A percentile compares a stretch with the other conserved stretches of the same genome.
phyloP scores from a whole-genome alignment of 2,329 filamentous ascomycete genomes.

The Aspergillus thermomutatus region DNA sequence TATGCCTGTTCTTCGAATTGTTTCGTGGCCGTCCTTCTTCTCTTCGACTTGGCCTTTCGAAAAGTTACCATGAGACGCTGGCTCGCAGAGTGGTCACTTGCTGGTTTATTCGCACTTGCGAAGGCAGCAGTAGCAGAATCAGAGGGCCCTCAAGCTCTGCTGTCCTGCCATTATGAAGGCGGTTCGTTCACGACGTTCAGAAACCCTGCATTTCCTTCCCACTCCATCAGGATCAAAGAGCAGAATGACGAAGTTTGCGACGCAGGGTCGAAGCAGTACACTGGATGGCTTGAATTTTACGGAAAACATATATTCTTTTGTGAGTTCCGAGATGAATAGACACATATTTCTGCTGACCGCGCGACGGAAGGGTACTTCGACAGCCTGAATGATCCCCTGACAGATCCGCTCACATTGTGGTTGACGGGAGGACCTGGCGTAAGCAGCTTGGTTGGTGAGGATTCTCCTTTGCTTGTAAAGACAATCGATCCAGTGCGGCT shows the following conservation, averaged over 20 bases:
- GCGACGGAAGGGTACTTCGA: constrained; percentile 9
- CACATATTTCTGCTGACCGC: neutral
- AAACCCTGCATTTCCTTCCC: constrained; percentile 11
- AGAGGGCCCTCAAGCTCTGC: neutral
- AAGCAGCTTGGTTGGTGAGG: constrained; percentile 10
- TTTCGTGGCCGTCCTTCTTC: neutral
- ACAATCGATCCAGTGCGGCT: neutral
- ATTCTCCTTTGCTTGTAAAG: neutral
- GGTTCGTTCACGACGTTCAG: constrained; percentile 5
- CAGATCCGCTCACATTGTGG: constrained; percentile 14
- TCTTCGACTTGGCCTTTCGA: neutral
- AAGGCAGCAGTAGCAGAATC: neutral
- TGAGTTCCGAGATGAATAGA: neutral
- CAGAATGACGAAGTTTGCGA: constrained; percentile 21
- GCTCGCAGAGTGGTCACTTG: neutral
- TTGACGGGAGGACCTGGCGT: constrained; percentile 15
- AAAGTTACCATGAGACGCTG: neutral
- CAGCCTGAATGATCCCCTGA: constrained; percentile 11
- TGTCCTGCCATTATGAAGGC: neutral
- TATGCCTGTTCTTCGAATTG: neutral
- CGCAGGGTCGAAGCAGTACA: constrained; percentile 23
- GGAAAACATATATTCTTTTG: constrained; percentile 8
- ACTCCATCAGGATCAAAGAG: constrained; percentile 20
- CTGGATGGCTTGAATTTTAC: constrained; percentile 20
- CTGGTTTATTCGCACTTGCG: neutral